Conservation (phyloP, 2,329 filamentous ascomycete genomes). For the Phyllosticta citrichinensis region DNA sequence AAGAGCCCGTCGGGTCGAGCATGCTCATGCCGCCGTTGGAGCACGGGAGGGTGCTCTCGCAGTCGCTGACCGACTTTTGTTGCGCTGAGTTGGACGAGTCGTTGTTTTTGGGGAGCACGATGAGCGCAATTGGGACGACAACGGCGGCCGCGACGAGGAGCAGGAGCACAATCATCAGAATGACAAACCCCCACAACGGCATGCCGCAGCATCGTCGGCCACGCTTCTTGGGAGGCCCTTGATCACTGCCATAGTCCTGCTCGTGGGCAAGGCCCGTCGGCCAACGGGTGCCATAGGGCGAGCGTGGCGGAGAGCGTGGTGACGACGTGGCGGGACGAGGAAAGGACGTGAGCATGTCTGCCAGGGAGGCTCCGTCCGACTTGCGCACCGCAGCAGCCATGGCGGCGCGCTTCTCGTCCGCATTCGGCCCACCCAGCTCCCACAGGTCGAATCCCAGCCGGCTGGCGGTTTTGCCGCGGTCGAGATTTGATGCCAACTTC, state of each 20-base stretch:
- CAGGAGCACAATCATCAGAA: slow-evolving; percentile 55
- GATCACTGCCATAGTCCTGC: slow-evolving; percentile 11
- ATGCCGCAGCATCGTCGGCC: slow-evolving; percentile 71
- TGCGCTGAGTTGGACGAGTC: background rate
- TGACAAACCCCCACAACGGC: slow-evolving; percentile 65
- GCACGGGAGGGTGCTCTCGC: slow-evolving; percentile 43
- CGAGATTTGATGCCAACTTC: slow-evolving; percentile 74
- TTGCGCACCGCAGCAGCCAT: slow-evolving; percentile 18
- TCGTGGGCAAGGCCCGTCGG: slow-evolving; percentile 15
- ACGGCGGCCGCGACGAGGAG: slow-evolving; percentile 71
- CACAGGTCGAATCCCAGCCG: slow-evolving; percentile 44
- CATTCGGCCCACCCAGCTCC: slow-evolving; percentile 23
- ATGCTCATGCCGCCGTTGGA: slow-evolving; percentile 73
- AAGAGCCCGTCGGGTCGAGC: slow-evolving; percentile 51
- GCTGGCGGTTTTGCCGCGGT: slow-evolving; percentile 63
- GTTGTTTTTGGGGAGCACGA: slow-evolving; percentile 46
- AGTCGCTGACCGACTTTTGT: background rate
- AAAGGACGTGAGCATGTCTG: slow-evolving; percentile 56
- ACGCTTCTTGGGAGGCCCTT: slow-evolving; percentile 22
- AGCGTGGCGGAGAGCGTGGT: slow-evolving; percentile 23
- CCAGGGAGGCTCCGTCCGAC: slow-evolving; percentile 42
- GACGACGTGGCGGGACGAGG: slow-evolving; percentile 45
- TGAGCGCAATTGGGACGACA: slow-evolving; percentile 61
- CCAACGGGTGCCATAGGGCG: slow-evolving; percentile 17
- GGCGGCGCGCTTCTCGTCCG: slow-evolving; percentile 20